Base-by-base conservation (phyloP, 305 asterid species). In the Fraxinus floribunda region DNA sequence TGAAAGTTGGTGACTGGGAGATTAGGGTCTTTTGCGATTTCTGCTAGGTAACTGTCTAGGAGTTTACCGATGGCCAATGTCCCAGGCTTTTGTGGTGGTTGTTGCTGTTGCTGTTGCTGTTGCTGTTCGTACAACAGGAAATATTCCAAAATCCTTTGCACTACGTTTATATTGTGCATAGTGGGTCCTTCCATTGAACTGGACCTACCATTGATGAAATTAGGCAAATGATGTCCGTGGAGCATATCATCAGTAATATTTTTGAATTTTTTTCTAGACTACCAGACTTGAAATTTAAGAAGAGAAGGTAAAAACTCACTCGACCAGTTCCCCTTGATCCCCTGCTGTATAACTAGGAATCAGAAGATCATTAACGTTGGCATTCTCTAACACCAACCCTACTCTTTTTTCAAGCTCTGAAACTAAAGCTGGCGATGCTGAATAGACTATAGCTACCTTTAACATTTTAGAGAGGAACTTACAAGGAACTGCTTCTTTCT, bases 371-470 rank as follows among this genome's bases (percentile, higher is more conserved):
- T 81, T 75, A 5, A 87, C 93, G 39, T 82, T 87, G 46, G 97
- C 98, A 49, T 84, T 84, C 80, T 94, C 95, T 75, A 94, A 79
- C 35, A 91, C 91, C 90, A 89, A 77, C 20, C 94, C 94, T 30
- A 85, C 91, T 89, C 97, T 85, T 83, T 94, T 91, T 86, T 94
- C 98, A 9, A 94, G 97, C 88, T 93, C 97, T 0, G 97, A 89
- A 55, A 91, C 84, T 77, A 94, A 83, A 44, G 97, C 97, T 15
- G 93, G 91, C 10, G 98, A 94, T 75, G 90, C 93, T 0, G 94
- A 90, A 85, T 88, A 90, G 71, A 85, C 84, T 15, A 89, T 79
- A n/a, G 96, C 94, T 90, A 89, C 82, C 87, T 90, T 94, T 80
- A 94, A 78, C 92, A 94, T 86, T 89, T 87, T 86, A 57, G 90